Percentiles rank a stretch among this genome's conserved stretches.
Evolutionary conservation across 805 yeast species (phyloP).

Genomic region (Pichia cephalocereana): DNA sequence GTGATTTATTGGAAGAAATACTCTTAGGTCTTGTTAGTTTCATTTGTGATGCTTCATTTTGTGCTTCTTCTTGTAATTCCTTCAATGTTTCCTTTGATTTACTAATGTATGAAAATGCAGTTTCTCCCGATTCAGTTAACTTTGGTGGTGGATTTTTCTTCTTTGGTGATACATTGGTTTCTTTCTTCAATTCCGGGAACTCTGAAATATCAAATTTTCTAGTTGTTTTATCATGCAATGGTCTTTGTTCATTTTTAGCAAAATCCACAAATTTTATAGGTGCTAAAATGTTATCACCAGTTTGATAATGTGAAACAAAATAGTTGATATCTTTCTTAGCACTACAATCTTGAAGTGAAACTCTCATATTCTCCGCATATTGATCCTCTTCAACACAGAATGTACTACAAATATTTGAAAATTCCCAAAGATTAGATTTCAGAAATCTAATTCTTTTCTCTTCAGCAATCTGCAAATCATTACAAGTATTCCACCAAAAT

Average conservation of each 20-base stretch:
- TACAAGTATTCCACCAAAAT: constrained; percentile 63
- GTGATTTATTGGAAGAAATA: constrained; percentile 5
- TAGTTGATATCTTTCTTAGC: constrained; percentile 47
- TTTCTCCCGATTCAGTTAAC: constrained; percentile 18
- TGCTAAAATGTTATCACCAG: constrained; percentile 53
- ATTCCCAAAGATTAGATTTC: constrained; percentile 69
- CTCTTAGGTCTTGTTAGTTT: constrained; percentile 2
- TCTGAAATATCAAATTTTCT: constrained; percentile 10
- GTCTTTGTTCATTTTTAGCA: constrained; percentile 22
- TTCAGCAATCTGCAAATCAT: constrained; percentile 58
- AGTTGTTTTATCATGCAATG: background rate
- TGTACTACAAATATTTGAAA: constrained; percentile 63
- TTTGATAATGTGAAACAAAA: constrained; percentile 47
- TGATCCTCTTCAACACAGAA: constrained; percentile 74
- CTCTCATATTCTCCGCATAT: constrained; percentile 62
- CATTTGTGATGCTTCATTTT: constrained; percentile 15
- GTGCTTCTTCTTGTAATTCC: constrained; percentile 21
- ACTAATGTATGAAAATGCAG: constrained; percentile 19
- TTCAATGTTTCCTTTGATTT: constrained; percentile 25
- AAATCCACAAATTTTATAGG: constrained; percentile 61
- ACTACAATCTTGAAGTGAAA: constrained; percentile 58
- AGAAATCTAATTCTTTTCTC: constrained; percentile 61
- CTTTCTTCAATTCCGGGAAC: constrained; percentile 12
- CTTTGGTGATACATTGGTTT: background rate
- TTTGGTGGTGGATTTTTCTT: constrained; percentile 23